Evolutionary conservation across 306 rosid species (phyloP).

Genomic region (Acacia melanoxylon): DNA sequence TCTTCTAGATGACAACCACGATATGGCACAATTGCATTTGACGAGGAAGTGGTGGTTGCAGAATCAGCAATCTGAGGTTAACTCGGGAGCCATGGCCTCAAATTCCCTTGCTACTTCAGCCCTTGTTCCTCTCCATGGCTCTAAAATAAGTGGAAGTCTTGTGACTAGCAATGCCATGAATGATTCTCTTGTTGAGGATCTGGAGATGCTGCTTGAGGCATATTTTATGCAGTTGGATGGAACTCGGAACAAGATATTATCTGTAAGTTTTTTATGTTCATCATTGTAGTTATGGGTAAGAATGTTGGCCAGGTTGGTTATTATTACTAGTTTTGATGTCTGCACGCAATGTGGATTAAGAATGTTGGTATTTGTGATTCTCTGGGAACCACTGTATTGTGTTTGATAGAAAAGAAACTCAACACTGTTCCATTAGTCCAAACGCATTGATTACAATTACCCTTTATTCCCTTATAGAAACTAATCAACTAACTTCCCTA

Average conservation of each 20-base stretch:
- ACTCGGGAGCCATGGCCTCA: slow-evolving; percentile 52
- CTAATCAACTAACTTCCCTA: background rate
- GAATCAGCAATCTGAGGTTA: slow-evolving; percentile 72
- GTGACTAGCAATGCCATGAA: slow-evolving; percentile 57
- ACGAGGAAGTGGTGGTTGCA: slow-evolving; percentile 89
- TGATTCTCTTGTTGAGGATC: slow-evolving; percentile 85
- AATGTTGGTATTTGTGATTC: background rate
- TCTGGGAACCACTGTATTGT: slow-evolving; percentile 8
- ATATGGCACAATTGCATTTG: slow-evolving; percentile 92
- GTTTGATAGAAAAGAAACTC: background rate
- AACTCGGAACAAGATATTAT: slow-evolving; percentile 95
- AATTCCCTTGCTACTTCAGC: slow-evolving; percentile 42
- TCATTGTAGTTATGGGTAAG: slow-evolving; percentile 7
- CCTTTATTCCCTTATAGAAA: background rate
- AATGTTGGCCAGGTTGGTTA: background rate
- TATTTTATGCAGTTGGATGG: slow-evolving; percentile 98
- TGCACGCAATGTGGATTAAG: background rate
- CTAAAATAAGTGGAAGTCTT: slow-evolving; percentile 72
- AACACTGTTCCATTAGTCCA: background rate
- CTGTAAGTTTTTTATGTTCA: slow-evolving; percentile 58
- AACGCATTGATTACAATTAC: background rate
- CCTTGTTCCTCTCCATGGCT: slow-evolving; percentile 57
- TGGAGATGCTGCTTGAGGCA: slow-evolving; percentile 98
- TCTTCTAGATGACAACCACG: slow-evolving; percentile 91
- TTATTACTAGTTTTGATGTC: background rate